Base-by-base conservation (phyloP, 306 rosid species). In the Dalbergia cochinchinensis region DNA sequence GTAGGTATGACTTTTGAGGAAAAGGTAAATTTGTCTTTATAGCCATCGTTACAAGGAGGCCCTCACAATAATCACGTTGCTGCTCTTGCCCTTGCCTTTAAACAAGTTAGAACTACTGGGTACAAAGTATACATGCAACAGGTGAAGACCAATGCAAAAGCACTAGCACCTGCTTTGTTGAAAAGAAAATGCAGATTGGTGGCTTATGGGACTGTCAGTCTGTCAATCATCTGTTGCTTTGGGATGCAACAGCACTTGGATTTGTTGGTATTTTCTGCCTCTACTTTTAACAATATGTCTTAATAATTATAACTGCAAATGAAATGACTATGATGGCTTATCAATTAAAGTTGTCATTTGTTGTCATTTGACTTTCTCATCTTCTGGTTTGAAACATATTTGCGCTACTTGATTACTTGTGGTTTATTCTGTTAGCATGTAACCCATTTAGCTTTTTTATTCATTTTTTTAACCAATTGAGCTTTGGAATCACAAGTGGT, bases 131-230 rank as follows among this genome's bases (percentile, higher is more conserved):
- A 86, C 73, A 86, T 88, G 75, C 85, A 84, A 62, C 90, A 79
- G 73, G 87, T 88, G 84, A 87, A 78, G 88, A 89, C 74, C 84
- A 89, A 88, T 89, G 88, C 89, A 18, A 20, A 78, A 84, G 88
- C 92, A 47, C 86, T 89, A 73, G 89, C 91, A 11, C 85, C 77
- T 59, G 86, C 89, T 34, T 81, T 91, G 89, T 77, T 85, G 83
- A 88, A 85, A 86, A 88, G 89, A 85, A 89, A 85, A 75, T 89
- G 94, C 81, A 85, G 67, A 80, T 84, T 91, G 83, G 89, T 88
- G 26, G 85, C 88, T 77, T 85, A 87, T 44, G 91, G 92, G 71
- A 89, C 91, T 0, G 90, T 85, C 85, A 89, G 88, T 70, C 91
- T 0, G 90, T 85, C 85, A 89, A 89, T 70, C 91, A 91, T 78